Conservation (phyloP, 225 moss, liverwort and hornwort species). For the Straminergon stramineum region DNA sequence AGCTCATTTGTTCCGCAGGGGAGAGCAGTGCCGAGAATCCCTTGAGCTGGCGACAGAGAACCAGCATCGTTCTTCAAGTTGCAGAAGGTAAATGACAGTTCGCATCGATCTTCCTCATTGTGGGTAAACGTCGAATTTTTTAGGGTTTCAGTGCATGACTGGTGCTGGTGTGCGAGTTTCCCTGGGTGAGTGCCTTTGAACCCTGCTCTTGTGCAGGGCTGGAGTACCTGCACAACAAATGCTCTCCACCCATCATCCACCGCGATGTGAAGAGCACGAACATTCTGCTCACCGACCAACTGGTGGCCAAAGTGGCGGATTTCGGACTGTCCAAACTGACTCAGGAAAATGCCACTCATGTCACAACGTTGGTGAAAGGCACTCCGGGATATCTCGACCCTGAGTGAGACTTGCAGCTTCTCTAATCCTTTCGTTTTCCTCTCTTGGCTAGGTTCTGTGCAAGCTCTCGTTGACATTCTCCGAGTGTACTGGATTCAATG, state of each 20-base stretch:
- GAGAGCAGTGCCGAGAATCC: background rate
- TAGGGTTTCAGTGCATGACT: background rate
- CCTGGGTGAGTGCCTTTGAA: no score
- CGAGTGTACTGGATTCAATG: background rate
- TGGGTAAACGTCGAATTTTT: no score
- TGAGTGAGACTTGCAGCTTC: background rate
- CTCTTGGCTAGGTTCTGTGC: background rate
- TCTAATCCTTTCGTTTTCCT: background rate
- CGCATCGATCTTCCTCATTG: background rate
- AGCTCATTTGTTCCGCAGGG: background rate
- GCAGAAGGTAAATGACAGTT: background rate
- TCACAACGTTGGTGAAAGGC: background rate
- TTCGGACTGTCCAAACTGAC: background rate
- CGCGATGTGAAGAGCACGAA: background rate
- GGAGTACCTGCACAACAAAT: background rate
- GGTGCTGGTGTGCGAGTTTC: no score
- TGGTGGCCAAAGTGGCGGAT: background rate
- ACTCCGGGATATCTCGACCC: background rate
- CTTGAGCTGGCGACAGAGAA: conserved; percentile 8
- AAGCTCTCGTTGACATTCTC: background rate
- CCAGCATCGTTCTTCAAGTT: background rate
- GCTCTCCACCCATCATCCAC: background rate
- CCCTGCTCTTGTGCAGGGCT: background rate
- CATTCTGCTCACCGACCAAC: background rate
- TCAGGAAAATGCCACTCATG: background rate